Evolutionary conservation across 345 rosid species (phyloP).

Genomic region (Nasturtium officinale): DNA sequence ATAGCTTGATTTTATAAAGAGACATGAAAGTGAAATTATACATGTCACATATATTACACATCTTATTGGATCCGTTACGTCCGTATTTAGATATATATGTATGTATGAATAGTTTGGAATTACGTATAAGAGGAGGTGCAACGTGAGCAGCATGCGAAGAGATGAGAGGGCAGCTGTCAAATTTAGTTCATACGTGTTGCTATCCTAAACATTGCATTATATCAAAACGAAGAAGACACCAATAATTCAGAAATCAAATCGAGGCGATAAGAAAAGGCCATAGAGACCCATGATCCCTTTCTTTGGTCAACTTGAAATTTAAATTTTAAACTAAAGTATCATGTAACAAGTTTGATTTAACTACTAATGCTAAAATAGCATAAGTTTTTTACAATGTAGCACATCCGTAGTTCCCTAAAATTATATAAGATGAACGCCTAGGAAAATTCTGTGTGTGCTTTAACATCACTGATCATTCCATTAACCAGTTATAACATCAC

Average conservation of each 20-base stretch:
- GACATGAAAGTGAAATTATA: not conserved
- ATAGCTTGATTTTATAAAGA: not conserved
- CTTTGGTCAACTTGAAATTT: constrained; percentile 6
- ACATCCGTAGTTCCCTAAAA: not conserved
- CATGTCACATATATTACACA: not conserved
- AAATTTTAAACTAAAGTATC: not conserved
- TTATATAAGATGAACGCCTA: not conserved
- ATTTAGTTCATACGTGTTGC: constrained; percentile 32
- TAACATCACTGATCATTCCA: not conserved
- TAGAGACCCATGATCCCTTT: constrained; percentile 25
- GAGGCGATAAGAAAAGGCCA: constrained; percentile 36
- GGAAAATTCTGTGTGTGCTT: not conserved
- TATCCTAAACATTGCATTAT: not conserved
- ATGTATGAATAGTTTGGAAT: constrained; percentile 5
- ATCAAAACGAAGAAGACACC: constrained; percentile 13
- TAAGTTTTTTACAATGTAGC: not conserved
- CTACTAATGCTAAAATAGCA: not conserved
- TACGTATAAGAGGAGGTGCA: constrained; percentile 18
- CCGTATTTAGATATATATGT: not conserved
- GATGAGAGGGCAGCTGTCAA: constrained; percentile 42
- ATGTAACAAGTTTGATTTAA: not conserved
- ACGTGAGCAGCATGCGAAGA: constrained; percentile 45
- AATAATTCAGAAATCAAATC: not conserved
- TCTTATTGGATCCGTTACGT: too few species aligned
- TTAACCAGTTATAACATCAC: too few species aligned